Percentiles rank a stretch among this genome's conserved stretches.
phyloP scores from a whole-genome alignment of 148 eudicot species.

The Gaultheria prostrata region DNA sequence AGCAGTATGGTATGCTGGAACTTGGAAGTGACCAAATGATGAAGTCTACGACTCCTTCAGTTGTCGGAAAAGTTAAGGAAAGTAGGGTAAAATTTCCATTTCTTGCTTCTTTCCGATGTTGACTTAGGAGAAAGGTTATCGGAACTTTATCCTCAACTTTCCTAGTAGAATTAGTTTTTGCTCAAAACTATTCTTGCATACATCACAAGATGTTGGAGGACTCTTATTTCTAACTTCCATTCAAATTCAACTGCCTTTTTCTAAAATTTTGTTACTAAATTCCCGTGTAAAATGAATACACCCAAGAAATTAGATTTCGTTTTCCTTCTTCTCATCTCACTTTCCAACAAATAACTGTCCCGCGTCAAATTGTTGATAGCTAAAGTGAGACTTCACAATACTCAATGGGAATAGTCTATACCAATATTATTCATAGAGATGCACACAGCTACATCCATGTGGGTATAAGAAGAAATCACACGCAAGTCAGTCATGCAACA shows the following conservation, averaged over 20 bases:
- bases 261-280: not conserved
- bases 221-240: not conserved
- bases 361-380: not conserved
- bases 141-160: not conserved
- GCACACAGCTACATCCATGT: not conserved
- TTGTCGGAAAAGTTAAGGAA: not conserved
- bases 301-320: not conserved
- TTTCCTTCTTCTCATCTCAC: not conserved
- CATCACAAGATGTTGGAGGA: not conserved
- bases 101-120: not conserved
- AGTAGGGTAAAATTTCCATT: not conserved
- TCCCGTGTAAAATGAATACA: not conserved
- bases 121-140: not conserved
- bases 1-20: not conserved
- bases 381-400: not conserved
- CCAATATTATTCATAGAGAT: not conserved
- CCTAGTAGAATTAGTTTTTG: slow-evolving; percentile 2
- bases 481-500: not conserved
- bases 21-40: not conserved
- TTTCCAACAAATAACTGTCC: not conserved
- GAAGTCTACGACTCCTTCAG: not conserved
- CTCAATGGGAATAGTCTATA: not conserved
- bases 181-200: not conserved
- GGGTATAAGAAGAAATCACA: not conserved
- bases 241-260: not conserved